A percentile compares a stretch with the other conserved stretches of the same genome.
Evolutionary conservation across 2,329 filamentous ascomycete genomes (phyloP).

Genomic region (Claviceps maximensis): DNA sequence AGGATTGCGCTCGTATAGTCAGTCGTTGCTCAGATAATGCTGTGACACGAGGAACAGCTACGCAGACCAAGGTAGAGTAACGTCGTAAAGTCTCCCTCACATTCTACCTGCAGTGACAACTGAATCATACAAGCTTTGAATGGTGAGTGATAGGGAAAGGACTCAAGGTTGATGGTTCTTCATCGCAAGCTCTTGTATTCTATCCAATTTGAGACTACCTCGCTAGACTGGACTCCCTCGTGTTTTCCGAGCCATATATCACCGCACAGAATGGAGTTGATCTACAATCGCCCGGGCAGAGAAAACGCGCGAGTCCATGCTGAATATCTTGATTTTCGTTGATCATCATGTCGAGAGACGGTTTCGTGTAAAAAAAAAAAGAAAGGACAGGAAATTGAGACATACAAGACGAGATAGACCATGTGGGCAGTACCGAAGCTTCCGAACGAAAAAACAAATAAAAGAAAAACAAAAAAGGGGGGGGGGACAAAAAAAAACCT

Average conservation of each 20-base stretch:
- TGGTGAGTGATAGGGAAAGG: background rate
- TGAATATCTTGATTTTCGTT: background rate
- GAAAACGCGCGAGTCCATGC: background rate
- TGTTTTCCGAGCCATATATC: background rate
- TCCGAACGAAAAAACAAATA: background rate
- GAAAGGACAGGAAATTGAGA: background rate
- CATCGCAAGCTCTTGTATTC: background rate
- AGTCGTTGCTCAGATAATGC: background rate
- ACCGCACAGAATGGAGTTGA: background rate
- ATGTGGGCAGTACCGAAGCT: background rate
- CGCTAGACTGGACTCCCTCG: background rate
- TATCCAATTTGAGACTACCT: background rate
- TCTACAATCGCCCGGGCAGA: background rate
- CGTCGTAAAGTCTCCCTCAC: background rate
- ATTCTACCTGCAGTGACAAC: background rate
- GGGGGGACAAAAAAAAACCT: no score
- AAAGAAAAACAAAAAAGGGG: background rate
- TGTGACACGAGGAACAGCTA: background rate
- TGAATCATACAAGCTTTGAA: background rate
- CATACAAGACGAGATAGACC: background rate
- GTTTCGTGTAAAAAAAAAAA: background rate
- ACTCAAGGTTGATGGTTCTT: background rate
- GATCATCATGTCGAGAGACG: no score
- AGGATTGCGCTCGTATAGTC: background rate
- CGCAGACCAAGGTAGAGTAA: conserved; percentile 1